These are phyloP conservation scores for Linnemannia zychae DNA, from an alignment of 192 early-diverging fungal species.

Conservation along the genomic window DNA sequence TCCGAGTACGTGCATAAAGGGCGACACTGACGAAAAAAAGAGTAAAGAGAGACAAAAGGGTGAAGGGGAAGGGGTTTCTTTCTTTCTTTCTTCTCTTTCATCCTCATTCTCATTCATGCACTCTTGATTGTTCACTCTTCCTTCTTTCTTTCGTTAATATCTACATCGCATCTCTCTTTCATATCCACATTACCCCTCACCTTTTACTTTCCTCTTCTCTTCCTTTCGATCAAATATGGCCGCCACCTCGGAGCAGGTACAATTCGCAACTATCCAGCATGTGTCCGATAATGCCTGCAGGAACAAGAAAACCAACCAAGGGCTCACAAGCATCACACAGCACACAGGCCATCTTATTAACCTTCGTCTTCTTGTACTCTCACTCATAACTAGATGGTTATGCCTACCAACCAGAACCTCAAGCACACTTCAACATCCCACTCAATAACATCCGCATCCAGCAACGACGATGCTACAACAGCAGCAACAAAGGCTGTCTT, in stretches of 20 bases:
- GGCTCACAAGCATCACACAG: neutral
- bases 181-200: neutral
- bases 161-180: neutral
- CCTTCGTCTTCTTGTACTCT: neutral
- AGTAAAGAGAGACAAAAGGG: neutral
- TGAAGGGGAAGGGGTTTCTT: neutral
- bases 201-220: neutral
- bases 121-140: neutral
- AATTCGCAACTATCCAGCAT: neutral
- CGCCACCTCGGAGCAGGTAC: conserved; percentile 33
- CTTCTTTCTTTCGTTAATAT: neutral
- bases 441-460: neutral
- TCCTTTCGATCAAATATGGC: conserved; percentile 6
- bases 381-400: neutral
- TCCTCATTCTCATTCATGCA: neutral
- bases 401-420: conserved; percentile 1
- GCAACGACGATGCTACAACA: neutral
- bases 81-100: neutral
- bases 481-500: neutral
- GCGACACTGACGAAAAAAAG: neutral
- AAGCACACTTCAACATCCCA: neutral
- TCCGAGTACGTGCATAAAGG: neutral
- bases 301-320: neutral
- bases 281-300: neutral
- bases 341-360: no score